A percentile compares a stretch with the other conserved stretches of the same genome.
These are phyloP conservation scores for Ceratobasidium sp. DNA, from an alignment of 1,284 basidiomycete genomes.

Conservation along the genomic window DNA sequence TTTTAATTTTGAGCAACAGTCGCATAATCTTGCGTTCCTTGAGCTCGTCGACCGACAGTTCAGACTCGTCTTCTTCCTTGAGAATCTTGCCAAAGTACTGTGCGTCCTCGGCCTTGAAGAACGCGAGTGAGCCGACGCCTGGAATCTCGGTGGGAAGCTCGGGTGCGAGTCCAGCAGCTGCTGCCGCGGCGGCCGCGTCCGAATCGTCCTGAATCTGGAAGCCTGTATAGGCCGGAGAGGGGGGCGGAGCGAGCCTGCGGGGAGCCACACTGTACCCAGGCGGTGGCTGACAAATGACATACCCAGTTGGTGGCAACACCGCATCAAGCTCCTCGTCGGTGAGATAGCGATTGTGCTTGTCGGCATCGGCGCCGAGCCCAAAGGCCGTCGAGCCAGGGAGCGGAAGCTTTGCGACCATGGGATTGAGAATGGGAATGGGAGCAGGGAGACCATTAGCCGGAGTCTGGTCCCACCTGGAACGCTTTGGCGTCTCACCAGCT, in stretches of 20 bases:
- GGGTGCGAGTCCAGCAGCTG: slow-evolving; percentile 89
- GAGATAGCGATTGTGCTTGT: slow-evolving; percentile 93
- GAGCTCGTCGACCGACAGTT: slow-evolving; percentile 96
- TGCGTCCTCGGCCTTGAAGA: slow-evolving; percentile 98
- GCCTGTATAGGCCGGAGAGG: slow-evolving; percentile 74
- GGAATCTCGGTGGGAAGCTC: slow-evolving; percentile 99
- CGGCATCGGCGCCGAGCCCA: slow-evolving; percentile 52
- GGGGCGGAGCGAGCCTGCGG: slow-evolving; percentile 72
- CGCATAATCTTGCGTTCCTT: slow-evolving; percentile 99
- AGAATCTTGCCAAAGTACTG: slow-evolving; percentile 98
- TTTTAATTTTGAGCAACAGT: slow-evolving; percentile 99
- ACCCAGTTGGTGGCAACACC: slow-evolving; percentile 86
- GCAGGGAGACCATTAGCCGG: slow-evolving; percentile 47
- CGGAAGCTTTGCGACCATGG: slow-evolving; percentile 41
- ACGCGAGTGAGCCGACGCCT: slow-evolving; percentile 94
- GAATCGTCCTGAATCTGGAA: slow-evolving; percentile 97
- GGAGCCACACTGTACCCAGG: slow-evolving; percentile 88
- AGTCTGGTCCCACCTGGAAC: slow-evolving; percentile 97
- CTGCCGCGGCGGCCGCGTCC: slow-evolving; percentile 82
- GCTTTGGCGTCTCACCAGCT: slow-evolving; percentile 68
- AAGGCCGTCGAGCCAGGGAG: slow-evolving; percentile 43
- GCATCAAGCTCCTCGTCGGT: slow-evolving; percentile 95
- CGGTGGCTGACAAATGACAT: slow-evolving; percentile 91
- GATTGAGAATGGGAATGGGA: slow-evolving; percentile 43
- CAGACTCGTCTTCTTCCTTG: slow-evolving; percentile 93